Percentiles rank a stretch among this genome's conserved stretches.
Conservation (phyloP, 495 filamentous ascomycete species). For the Penicillium crystallinum region DNA sequence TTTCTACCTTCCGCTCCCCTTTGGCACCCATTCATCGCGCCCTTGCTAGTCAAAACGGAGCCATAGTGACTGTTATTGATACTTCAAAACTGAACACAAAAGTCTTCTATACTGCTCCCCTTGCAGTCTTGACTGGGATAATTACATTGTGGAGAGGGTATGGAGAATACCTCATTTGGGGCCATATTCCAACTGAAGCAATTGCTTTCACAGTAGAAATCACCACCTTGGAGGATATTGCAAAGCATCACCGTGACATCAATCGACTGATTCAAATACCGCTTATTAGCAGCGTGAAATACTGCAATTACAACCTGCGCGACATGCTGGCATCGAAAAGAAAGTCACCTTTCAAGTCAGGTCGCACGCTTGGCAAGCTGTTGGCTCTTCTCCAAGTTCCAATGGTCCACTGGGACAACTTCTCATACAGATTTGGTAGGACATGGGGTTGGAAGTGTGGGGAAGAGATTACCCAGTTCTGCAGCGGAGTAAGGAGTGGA, state of each 20-base stretch:
- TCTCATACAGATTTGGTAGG: background rate
- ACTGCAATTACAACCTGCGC: background rate
- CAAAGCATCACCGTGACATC: slow-evolving; percentile 14
- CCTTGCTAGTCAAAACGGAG: slow-evolving; percentile 18
- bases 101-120: slow-evolving; percentile 21
- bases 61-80: slow-evolving; percentile 30
- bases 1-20: slow-evolving; percentile 24
- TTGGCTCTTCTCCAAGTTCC: background rate
- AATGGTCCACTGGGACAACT: background rate
- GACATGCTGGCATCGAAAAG: background rate
- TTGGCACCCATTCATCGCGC: slow-evolving; percentile 33
- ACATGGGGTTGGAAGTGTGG: background rate
- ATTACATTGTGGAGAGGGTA: slow-evolving; percentile 21
- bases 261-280: slow-evolving; percentile 21
- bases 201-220: slow-evolving; percentile 27
- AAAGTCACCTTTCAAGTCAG: background rate
- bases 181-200: slow-evolving; percentile 13
- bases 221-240: slow-evolving; percentile 15
- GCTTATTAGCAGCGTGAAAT: background rate
- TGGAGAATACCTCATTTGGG: slow-evolving; percentile 37
- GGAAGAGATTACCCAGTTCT: background rate
- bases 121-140: slow-evolving; percentile 18
- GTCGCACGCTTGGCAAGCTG: background rate
- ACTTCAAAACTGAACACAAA: slow-evolving; percentile 15
- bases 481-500: background rate